Base-by-base conservation (phyloP, 2,329 filamentous ascomycete genomes). In the Grosmannia clavigera region DNA sequence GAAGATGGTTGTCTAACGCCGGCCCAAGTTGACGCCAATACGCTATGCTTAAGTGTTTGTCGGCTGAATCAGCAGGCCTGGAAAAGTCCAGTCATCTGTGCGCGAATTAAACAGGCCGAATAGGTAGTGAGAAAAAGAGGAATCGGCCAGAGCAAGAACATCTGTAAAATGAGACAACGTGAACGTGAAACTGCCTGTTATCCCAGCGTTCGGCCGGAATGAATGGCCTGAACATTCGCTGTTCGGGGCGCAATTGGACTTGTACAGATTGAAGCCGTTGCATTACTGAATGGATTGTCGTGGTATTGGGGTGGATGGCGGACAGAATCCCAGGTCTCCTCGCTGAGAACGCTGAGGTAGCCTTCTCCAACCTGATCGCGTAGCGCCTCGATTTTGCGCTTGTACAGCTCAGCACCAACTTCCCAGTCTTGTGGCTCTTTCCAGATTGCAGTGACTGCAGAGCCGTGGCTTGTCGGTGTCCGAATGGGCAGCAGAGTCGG, bases 331-430 rank as follows among this genome's bases (percentile, higher is more conserved):
- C 83, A 85, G 51, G 75, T 78, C 70, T 94, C 88, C 67, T 96
- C 92, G 62, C 88, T 87, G 57, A 97, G 77, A 16, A 88, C 90
- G 64, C 85, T 92, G 48, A 99, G 80, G 81, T 95, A 99, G 46
- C 85, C 88, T 66, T 85, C 90, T 38, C 92, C 92, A 65, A 96
- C 86, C 68, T 92, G 90, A 68, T 87, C 87, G 63, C 91, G 86
- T 59, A 96, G 75, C 3, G 88, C 85, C 71, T 96, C 91, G 59
- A 97, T 87, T 72, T 94, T 94, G 70, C 88, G 88, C 61, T 88
- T 84, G 72, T 96, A 97, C 9, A 89, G 76, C 67, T 94, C 89
- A 59, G 87, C 87, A 61, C 83, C 82, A 52, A 82, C 75, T 62
- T 84, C 83, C 81, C 85, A 89, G 61, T 87, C 80, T 54, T 78